These are phyloP conservation scores for Betula pendula DNA, from an alignment of 306 rosid species.

Conservation along the genomic window DNA sequence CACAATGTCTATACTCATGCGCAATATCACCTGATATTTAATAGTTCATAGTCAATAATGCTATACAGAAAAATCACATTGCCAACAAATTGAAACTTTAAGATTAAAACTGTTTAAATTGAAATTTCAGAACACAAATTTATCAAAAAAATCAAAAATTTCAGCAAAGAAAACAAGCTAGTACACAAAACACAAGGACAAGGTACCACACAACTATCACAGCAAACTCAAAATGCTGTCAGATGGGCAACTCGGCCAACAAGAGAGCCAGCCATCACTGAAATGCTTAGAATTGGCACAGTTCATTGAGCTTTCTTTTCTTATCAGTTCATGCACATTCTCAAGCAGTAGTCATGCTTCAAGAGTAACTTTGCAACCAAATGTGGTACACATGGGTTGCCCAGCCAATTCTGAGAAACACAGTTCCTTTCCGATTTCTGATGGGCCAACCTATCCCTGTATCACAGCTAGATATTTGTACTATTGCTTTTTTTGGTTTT, in stretches of 20 bases:
- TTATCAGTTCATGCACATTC: neutral
- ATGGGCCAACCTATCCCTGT: neutral
- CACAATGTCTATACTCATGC: too few relatives aligned
- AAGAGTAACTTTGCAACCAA: slow-evolving; percentile 8
- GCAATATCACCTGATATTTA: too few relatives aligned
- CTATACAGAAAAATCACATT: too few relatives aligned
- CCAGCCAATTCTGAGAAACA: slow-evolving; percentile 10
- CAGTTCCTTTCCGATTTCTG: slow-evolving; percentile 8
- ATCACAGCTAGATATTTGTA: neutral
- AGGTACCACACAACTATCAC: neutral
- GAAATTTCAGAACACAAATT: too few relatives aligned
- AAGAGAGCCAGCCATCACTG: neutral
- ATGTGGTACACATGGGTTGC: slow-evolving; percentile 12
- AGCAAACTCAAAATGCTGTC: neutral
- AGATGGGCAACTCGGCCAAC: neutral
- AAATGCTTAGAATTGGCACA: neutral
- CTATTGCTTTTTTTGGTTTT: too few relatives aligned
- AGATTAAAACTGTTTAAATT: too few relatives aligned
- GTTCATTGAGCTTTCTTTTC: neutral
- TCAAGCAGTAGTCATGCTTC: neutral
- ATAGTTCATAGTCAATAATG: too few relatives aligned
- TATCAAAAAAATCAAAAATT: too few relatives aligned
- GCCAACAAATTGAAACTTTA: too few relatives aligned
- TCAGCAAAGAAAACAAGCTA: neutral
- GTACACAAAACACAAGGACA: neutral